Conservation (phyloP, 805 yeast species). For the Sugiyamaella boreocaroliniensis region DNA sequence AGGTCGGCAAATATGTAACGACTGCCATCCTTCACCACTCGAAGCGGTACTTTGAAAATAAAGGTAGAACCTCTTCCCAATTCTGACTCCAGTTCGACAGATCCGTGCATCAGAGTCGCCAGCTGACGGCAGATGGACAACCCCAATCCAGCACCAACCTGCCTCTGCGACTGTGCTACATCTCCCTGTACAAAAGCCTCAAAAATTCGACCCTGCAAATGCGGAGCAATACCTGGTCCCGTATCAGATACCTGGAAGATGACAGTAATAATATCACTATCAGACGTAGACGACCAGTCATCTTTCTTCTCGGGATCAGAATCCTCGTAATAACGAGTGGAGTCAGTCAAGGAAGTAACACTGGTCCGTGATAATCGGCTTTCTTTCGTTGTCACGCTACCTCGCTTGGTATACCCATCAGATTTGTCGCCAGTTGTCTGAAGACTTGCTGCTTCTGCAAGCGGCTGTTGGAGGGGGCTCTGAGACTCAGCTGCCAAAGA, state of each 20-base stretch:
- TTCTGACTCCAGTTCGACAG: slow-evolving; percentile 50
- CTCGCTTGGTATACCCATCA: background rate
- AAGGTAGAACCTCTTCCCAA: slow-evolving; percentile 82
- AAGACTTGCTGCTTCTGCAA: background rate
- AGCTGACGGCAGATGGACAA: slow-evolving; percentile 83
- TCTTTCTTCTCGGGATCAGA: background rate
- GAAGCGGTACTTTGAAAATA: slow-evolving; percentile 55
- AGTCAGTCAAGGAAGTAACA: background rate
- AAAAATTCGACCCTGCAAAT: slow-evolving; percentile 75
- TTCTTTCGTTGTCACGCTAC: background rate
- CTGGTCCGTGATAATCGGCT: background rate
- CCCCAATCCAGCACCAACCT: slow-evolving; percentile 96
- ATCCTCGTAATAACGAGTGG: background rate
- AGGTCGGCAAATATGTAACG: slow-evolving; percentile 12
- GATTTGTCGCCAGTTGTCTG: background rate
- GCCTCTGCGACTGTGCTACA: slow-evolving; percentile 80
- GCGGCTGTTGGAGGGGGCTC: background rate
- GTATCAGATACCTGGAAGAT: slow-evolving; percentile 78
- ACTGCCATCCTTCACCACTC: slow-evolving; percentile 11
- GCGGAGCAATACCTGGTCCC: slow-evolving; percentile 89
- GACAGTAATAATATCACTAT: slow-evolving; percentile 43
- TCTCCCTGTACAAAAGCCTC: slow-evolving; percentile 98
- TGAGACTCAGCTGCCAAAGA: slow-evolving; percentile 4
- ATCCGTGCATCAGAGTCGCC: slow-evolving; percentile 86
- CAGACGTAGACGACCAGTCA: background rate